Evolutionary conservation across 2,329 filamentous ascomycete genomes (phyloP), one percentile per base, ranked within the genome.

Genomic region (Tolypocladium tundrense): DNA sequence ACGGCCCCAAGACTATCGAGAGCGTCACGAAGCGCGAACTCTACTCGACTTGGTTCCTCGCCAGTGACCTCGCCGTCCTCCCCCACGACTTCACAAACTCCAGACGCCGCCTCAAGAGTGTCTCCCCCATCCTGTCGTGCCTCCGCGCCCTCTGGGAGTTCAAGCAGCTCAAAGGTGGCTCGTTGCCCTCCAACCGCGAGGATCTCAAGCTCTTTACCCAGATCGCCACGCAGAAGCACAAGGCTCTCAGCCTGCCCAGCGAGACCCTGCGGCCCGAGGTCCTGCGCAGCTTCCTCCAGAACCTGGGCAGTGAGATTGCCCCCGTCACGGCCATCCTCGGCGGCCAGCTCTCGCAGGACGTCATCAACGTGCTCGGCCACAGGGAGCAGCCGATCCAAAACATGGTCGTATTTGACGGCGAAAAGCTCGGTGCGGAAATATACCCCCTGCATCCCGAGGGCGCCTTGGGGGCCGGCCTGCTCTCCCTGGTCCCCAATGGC

Each of bases 301-400:
- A 95, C 64, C 78, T 97, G 7, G 88, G 86, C 57, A 85, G 85
- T 66, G 93, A 97, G 74, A 77, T 97, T 43, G 87, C 89, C 14
- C 91, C 94, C 9, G 90, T 96, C 10, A 87, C 90, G 0, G 92
- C 94, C 1, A 90, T 96, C 59, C 78, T 99, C 13, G 94, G 94
- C 54, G 94, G 92, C 11, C 86, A 92, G 70, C 80, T 99, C 19
- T 91, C 93, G 1, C 94, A 99, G 74, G 94, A 99, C 69, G 91
- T 96, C 55, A 97, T 99, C 75, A 97, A 97, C 67, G 92, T 97
- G 39, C 82, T 97, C 7, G 91, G 92, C 54, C 86, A 89, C 69
- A 86, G 88, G 45, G 91, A 97, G 75, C 94, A 97, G 72, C 94
- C 94, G 1, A 88, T 99, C 48, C 94, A 99, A 75, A 99, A 99